phyloP scores from a whole-genome alignment of 768 basidiomycete genomes.

The Grammothele lineata region DNA sequence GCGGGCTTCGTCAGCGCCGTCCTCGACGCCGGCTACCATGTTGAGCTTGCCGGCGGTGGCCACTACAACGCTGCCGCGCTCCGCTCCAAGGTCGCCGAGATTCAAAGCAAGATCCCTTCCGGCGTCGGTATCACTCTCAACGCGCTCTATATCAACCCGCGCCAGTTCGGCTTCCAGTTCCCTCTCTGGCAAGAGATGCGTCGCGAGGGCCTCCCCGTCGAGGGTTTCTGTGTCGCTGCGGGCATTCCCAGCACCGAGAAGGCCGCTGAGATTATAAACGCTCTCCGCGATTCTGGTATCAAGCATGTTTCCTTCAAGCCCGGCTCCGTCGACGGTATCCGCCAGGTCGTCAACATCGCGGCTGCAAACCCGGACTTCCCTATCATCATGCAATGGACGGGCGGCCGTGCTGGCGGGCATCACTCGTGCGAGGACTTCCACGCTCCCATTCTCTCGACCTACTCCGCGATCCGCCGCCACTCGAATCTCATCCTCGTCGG shows the following conservation, averaged over 20 bases:
- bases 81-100: constrained; percentile 88
- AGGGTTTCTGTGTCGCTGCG: constrained; percentile 99
- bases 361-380: constrained; percentile 93
- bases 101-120: constrained; percentile 76
- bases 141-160: constrained; percentile 95
- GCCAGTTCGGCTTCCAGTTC: constrained; percentile 95
- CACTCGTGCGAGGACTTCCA: constrained; percentile 99
- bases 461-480: constrained; percentile 85
- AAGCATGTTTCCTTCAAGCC: constrained; percentile 98
- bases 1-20: constrained; percentile 93
- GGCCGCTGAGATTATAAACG: constrained; percentile 91
- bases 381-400: constrained; percentile 98
- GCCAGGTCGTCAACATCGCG: constrained; percentile 95
- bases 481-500: constrained; percentile 86
- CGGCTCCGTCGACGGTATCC: constrained; percentile 95
- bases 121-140: constrained; percentile 95
- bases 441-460: constrained; percentile 89
- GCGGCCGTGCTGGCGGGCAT: constrained; percentile 97
- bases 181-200: constrained; percentile 99
- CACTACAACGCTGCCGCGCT: constrained; percentile 92
- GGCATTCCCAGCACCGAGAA: constrained; percentile 97
- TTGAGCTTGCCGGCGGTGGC: constrained; percentile 96
- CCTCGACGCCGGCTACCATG: constrained; percentile 89
- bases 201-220: constrained; percentile 89
- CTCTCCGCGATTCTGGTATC: constrained; percentile 78